Conservation (phyloP, 805 yeast species). For the Pichia occidentalis region DNA sequence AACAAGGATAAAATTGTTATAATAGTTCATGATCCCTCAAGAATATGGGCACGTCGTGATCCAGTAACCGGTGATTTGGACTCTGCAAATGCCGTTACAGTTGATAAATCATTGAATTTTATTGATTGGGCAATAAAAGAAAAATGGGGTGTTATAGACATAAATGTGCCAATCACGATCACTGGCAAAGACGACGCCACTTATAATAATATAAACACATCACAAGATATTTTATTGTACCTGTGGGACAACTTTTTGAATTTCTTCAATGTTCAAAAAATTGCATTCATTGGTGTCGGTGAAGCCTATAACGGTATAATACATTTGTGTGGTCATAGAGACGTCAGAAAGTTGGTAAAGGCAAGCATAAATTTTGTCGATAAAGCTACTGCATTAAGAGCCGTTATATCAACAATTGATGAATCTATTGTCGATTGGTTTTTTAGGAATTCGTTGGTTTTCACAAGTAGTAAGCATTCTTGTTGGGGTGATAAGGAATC, state of each 20-base stretch:
- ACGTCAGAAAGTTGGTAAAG: slow-evolving; percentile 52
- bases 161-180: slow-evolving; percentile 63
- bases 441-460: slow-evolving; percentile 75
- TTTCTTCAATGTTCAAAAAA: slow-evolving; percentile 62
- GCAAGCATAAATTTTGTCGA: slow-evolving; percentile 69
- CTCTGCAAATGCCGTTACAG: slow-evolving; percentile 61
- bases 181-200: slow-evolving; percentile 40
- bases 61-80: slow-evolving; percentile 75
- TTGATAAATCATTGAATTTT: slow-evolving; percentile 66
- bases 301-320: slow-evolving; percentile 84
- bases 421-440: slow-evolving; percentile 91
- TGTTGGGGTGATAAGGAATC: slow-evolving; percentile 58
- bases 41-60: slow-evolving; percentile 82
- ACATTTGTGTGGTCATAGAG: slow-evolving; percentile 80
- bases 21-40: slow-evolving; percentile 85
- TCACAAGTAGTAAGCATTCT: slow-evolving; percentile 65
- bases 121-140: slow-evolving; percentile 57
- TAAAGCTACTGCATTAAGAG: slow-evolving; percentile 57
- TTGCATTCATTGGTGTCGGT: slow-evolving; percentile 83
- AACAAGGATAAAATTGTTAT: slow-evolving; percentile 59
- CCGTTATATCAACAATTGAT: slow-evolving; percentile 81
- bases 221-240: slow-evolving; percentile 73
- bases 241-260: slow-evolving; percentile 89
- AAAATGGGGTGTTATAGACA: slow-evolving; percentile 75
- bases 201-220: slow-evolving; percentile 56